Evolutionary conservation across 225 moss, liverwort and hornwort genomes (phyloP), one percentile per base, ranked within the genome.

Genomic region (Sphagnum contortum): DNA sequence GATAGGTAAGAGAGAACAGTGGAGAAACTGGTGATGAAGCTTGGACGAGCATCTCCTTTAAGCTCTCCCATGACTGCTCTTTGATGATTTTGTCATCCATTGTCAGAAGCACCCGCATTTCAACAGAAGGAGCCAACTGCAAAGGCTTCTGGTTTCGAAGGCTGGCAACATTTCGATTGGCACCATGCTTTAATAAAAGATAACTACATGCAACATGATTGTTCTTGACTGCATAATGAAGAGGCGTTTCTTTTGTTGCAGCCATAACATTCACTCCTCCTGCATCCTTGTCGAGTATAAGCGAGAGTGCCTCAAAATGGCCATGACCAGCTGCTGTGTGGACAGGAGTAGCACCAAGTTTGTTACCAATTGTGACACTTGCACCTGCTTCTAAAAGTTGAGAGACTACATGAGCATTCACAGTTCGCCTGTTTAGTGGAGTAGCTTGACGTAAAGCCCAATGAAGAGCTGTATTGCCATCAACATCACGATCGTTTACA

Each of bases 361-460:
- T 94, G 79, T 94, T 94, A 13, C 93, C 93, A 69, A 79, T 71
- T 79, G 88, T 80, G 56, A 90, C 90, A 61, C 90, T 94, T 57
- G 93, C 88, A 68, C 88, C 88, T 29, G 90, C 86, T 68, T 94
- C 90, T 45, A 94, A 86, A 72, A 94, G 84, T 77, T 89, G 78
- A 57, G 76, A 90, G 59, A 94, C 93, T 60, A 94, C 86, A 74
- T 79, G 76, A 66, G 76, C 80, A 80, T 90, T 88, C 49, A 94
- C 90, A 81, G 86, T 90, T 64, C 93, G 86, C 73, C 84, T 90
- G 79, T 93, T 93, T 75, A 90, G 86, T 69, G 90, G 88, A 70
- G 93, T 93, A 62, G 93, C 93, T 79, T 93, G 90, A 73, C 93
- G 88, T 62, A 93, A 73, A 60, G 90, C 93, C 93, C 93, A 93